Percentiles rank a stretch among this genome's conserved stretches.
Evolutionary conservation across 805 yeast species (phyloP).

Genomic region (Wickerhamiella alocasiicola): DNA sequence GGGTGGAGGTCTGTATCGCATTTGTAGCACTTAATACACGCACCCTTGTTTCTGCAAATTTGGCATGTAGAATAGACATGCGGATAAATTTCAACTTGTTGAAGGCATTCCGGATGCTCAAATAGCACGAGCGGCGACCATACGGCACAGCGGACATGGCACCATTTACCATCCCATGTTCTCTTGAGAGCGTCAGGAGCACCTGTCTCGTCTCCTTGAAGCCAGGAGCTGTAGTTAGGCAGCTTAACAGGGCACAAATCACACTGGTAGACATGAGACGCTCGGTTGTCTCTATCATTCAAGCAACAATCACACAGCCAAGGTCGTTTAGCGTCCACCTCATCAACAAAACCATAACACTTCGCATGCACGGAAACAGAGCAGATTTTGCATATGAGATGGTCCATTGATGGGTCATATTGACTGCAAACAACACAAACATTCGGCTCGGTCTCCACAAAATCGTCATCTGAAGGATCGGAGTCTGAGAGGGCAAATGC

Average conservation of each 20-base stretch:
- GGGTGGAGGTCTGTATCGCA: conserved; percentile 37
- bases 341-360: conserved; percentile 46
- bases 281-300: conserved; percentile 51
- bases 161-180: conserved; percentile 61
- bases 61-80: conserved; percentile 25
- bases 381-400: conserved; percentile 50
- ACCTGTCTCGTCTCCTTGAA: conserved; percentile 31
- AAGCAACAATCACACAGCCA: conserved; percentile 80
- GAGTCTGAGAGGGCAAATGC: background rate
- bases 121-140: conserved; percentile 37
- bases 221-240: conserved; percentile 35
- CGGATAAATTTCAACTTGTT: conserved; percentile 36
- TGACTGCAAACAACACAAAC: conserved; percentile 50
- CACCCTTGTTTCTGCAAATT: conserved; percentile 44
- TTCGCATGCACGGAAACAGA: conserved; percentile 55
- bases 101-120: conserved; percentile 33
- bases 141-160: conserved; percentile 60
- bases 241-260: conserved; percentile 49
- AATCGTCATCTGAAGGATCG: background rate
- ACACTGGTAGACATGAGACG: conserved; percentile 49
- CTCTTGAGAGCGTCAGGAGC: conserved; percentile 57
- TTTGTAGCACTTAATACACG: conserved; percentile 35
- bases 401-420: conserved; percentile 28
- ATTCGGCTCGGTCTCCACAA: conserved; percentile 17
- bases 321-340: conserved; percentile 22